These are phyloP conservation scores for Anethum foeniculum DNA, from an alignment of 140 eudicot genomes.

Conservation along the genomic window DNA sequence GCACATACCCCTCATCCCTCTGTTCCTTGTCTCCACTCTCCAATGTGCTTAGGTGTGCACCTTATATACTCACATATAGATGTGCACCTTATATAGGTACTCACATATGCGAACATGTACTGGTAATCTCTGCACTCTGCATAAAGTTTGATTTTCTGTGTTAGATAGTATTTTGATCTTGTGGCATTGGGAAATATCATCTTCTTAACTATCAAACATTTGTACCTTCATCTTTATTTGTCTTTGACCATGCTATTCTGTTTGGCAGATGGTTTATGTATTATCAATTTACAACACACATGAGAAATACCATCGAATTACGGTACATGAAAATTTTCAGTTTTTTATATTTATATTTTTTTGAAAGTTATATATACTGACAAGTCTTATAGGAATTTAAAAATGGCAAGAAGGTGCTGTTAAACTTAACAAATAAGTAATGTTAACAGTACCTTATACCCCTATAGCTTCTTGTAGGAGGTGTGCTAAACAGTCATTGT, in stretches of 20 bases:
- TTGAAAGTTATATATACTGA: background rate
- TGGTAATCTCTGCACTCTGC: background rate
- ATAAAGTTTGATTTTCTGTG: background rate
- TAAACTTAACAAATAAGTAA: background rate
- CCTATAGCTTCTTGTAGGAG: background rate
- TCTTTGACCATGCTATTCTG: slow-evolving; percentile 5
- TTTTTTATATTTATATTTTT: background rate
- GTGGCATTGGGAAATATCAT: slow-evolving; percentile 15
- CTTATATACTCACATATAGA: background rate
- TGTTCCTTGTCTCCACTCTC: background rate
- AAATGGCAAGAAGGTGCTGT: background rate
- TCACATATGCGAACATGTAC: slow-evolving; percentile 6
- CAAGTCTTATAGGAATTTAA: background rate
- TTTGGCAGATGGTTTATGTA: slow-evolving; percentile 90
- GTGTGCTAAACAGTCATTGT: background rate
- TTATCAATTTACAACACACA: slow-evolving; percentile 84
- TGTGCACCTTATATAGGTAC: background rate
- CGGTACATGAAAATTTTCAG: slow-evolving; percentile 41
- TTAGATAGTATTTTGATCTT: background rate
- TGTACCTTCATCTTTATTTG: slow-evolving; percentile 18
- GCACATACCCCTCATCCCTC: background rate
- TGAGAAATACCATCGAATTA: slow-evolving; percentile 80
- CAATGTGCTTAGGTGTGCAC: background rate
- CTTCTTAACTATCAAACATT: background rate
- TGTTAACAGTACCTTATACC: no score